Evolutionary conservation across 2,329 filamentous ascomycete species (phyloP), one percentile per base, ranked within the genome.

Genomic region (Alternaria alternata): DNA sequence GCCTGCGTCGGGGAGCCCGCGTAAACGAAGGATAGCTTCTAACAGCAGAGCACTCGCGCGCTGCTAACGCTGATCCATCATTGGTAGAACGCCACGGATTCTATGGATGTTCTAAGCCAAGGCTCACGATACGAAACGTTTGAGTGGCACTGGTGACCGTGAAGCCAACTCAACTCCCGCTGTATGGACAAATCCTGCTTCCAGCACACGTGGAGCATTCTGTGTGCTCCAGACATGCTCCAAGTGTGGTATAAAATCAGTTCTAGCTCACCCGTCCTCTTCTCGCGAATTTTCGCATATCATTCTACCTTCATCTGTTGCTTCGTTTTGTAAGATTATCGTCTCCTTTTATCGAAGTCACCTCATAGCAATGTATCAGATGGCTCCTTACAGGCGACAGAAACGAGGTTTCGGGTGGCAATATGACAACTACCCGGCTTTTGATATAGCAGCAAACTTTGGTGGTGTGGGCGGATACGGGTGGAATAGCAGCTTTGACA

Each of bases 141-240:
- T 56, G 32, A 46, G 46, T 60, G 47, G 39, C 57, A 57, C 52
- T 60, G 14, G 52, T 49, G 44, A 51, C 41, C n/a, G 11, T 39
- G 32, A 44, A 16, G 39, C 57, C 51, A 59, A 36, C 38, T 56
- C 57, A 59, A 18, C 39, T 46, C 44, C 46, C 44, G 44, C 24
- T 11, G n/a, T 43, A 16, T 42, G 30, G 22, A 32, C 24, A 18
- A 20, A 56, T 42, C 54, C 36, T 56, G 54, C 47, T 32, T 55
- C 20, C 14, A 20, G 28, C 24, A 51, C 46, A 49, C 44, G 38
- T 28, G 32, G 38, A 46, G 8, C 24, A 41, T 51, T 51, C 7
- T 26, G n/a, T 26, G 34, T 51, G 28, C 22, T 4, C 24, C 5
- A 24, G 3, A 18, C 32, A 8, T 39, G 6, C n/a, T 24, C 24